phyloP scores from a whole-genome alignment of 192 early-diverging fungal genomes.

The Chytriomyces sp. region DNA sequence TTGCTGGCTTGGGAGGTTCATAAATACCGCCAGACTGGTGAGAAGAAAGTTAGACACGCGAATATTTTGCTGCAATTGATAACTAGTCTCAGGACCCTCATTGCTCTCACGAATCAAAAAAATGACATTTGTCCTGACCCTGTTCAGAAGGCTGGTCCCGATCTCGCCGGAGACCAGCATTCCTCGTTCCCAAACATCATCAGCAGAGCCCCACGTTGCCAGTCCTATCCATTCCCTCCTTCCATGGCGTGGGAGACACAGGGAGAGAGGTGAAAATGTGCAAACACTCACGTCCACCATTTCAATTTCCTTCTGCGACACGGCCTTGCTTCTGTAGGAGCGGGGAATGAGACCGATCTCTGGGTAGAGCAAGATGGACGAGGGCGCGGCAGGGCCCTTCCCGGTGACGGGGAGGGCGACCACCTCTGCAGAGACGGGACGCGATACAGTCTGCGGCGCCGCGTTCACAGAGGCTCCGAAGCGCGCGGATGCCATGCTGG shows the following conservation, averaged over 20 bases:
- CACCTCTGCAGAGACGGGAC: not conserved
- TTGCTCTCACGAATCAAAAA: not conserved
- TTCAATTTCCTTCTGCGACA: conserved; percentile 18
- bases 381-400: conserved; percentile 8
- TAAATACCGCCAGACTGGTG: conserved; percentile 12
- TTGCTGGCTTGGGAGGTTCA: conserved; percentile 8
- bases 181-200: not conserved
- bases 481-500: not conserved
- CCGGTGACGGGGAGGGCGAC: not conserved
- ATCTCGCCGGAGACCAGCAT: not conserved
- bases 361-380: conserved; percentile 2
- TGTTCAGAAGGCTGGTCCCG: not conserved
- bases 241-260: no score
- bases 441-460: not conserved
- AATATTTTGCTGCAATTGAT: not conserved
- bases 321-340: conserved; percentile 1
- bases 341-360: not conserved
- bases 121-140: not conserved
- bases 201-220: not conserved
- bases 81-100: not conserved
- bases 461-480: not conserved
- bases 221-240: not conserved
- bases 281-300: conserved; percentile 22
- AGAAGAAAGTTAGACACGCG: not conserved
- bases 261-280: not conserved